Conservation (phyloP, 176 grass and related monocot genomes). For the Bothriochloa decipiens region DNA sequence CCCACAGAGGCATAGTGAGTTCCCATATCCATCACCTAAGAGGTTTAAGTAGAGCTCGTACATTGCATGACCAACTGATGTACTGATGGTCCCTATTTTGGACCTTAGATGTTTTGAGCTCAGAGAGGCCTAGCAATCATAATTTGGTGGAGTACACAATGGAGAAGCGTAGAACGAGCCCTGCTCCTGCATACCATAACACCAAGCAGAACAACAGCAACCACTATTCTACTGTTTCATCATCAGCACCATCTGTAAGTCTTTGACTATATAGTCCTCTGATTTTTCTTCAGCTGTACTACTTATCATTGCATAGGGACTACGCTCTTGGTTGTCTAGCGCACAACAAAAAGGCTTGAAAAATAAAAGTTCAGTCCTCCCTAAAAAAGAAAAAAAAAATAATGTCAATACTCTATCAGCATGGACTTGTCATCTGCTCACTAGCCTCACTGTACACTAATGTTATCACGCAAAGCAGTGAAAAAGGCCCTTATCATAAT, state of each 20-base stretch:
- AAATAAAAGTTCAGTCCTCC: not conserved
- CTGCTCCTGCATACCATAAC: slow-evolving; percentile 44
- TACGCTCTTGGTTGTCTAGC: slow-evolving; percentile 3
- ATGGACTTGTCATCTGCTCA: slow-evolving; percentile 17
- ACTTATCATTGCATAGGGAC: not conserved
- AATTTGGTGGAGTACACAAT: slow-evolving; percentile 33
- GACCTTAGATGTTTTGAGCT: slow-evolving; percentile 45
- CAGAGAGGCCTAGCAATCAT: slow-evolving; percentile 41
- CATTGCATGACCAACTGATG: not conserved
- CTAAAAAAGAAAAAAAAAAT: not conserved
- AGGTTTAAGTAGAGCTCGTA: not conserved
- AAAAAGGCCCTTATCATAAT: not conserved
- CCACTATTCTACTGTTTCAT: slow-evolving; percentile 35
- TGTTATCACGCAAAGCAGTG: slow-evolving; percentile 17
- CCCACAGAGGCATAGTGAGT: slow-evolving; percentile 61
- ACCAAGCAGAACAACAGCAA: slow-evolving; percentile 38
- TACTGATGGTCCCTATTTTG: slow-evolving; percentile 33
- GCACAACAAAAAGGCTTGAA: not conserved
- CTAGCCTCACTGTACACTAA: not conserved
- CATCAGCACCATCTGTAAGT: slow-evolving; percentile 54
- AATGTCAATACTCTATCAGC: not conserved
- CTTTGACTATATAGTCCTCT: slow-evolving; percentile 20
- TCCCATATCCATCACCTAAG: not conserved
- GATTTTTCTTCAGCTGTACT: not conserved
- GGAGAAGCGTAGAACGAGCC: slow-evolving; percentile 51